Evolutionary conservation across 495 filamentous ascomycete genomes (phyloP).

Genomic region (Xylaria sp.): DNA sequence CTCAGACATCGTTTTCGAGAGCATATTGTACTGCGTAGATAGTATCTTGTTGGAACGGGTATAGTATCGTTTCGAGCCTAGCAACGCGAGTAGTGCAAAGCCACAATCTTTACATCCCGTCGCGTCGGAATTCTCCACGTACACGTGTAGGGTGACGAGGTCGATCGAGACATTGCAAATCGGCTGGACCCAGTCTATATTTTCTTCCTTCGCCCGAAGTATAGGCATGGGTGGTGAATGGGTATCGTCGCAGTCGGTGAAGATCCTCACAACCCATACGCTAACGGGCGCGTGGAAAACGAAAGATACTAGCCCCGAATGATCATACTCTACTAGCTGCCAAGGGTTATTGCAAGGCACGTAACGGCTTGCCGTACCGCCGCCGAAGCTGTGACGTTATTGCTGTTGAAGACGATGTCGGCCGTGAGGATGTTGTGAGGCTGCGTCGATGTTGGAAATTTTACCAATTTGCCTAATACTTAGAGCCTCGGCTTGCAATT

Average conservation of each 20-base stretch:
- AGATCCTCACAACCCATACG: conserved; percentile 1
- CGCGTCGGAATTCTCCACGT: conserved; percentile 4
- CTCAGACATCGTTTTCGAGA: not conserved
- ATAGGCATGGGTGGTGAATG: not conserved
- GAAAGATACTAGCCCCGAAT: not conserved
- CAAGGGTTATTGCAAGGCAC: not conserved
- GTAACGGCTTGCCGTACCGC: not conserved
- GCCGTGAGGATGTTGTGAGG: not conserved
- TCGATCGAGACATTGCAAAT: conserved; percentile 10
- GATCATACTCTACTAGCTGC: not conserved
- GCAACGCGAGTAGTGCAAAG: not conserved
- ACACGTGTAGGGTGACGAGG: conserved; percentile 4
- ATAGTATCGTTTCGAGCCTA: not conserved
- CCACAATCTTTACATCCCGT: not conserved
- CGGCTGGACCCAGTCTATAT: not conserved
- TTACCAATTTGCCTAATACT: not conserved
- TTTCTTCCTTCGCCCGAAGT: conserved; percentile 4
- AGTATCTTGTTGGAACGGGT: not conserved
- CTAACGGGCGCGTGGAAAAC: not conserved
- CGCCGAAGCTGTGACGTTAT: not conserved
- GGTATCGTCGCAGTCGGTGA: not conserved
- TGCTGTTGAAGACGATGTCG: not conserved
- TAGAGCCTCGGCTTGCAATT: not conserved
- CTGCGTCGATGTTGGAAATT: not conserved
- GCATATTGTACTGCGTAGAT: not conserved